phyloP scores from a whole-genome alignment of 441 rosid species.

The Gossypium laxum region DNA sequence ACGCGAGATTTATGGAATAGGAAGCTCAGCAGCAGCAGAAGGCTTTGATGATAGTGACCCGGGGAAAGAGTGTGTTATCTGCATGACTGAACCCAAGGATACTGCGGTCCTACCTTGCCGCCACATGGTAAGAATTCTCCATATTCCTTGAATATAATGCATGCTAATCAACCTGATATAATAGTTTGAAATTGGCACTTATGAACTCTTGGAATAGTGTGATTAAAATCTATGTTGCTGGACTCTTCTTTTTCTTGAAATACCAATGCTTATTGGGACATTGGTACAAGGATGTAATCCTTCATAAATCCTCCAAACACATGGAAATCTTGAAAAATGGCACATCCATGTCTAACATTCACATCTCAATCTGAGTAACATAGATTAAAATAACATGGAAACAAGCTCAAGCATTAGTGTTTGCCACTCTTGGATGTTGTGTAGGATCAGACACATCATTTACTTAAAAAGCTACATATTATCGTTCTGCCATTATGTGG shows the following conservation, averaged over 20 bases:
- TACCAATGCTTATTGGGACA: not conserved
- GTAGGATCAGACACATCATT: not conserved
- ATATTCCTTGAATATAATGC: slow-evolving; percentile 2
- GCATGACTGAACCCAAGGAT: slow-evolving; percentile 85
- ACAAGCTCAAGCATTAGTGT: not conserved
- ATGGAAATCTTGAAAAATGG: not conserved
- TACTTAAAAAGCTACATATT: not conserved
- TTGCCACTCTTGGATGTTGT: slow-evolving; percentile 7
- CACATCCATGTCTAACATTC: not conserved
- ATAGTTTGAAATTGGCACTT: not conserved
- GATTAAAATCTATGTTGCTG: not conserved
- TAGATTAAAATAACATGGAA: not conserved
- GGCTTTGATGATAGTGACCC: slow-evolving; percentile 53
- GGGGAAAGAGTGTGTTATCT: slow-evolving; percentile 80
- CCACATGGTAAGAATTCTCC: slow-evolving; percentile 56
- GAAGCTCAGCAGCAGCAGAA: slow-evolving; percentile 39
- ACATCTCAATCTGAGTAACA: not conserved
- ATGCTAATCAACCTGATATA: not conserved
- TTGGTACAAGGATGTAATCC: not conserved
- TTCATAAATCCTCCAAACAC: not conserved
- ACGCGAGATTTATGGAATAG: slow-evolving; percentile 69
- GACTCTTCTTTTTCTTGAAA: not conserved
- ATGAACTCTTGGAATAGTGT: not conserved
- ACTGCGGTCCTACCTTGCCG: slow-evolving; percentile 79
- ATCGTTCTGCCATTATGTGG: not conserved